Base-by-base conservation (phyloP, 2,329 filamentous ascomycete species). In the Phaeosphaeriaceae sp. region DNA sequence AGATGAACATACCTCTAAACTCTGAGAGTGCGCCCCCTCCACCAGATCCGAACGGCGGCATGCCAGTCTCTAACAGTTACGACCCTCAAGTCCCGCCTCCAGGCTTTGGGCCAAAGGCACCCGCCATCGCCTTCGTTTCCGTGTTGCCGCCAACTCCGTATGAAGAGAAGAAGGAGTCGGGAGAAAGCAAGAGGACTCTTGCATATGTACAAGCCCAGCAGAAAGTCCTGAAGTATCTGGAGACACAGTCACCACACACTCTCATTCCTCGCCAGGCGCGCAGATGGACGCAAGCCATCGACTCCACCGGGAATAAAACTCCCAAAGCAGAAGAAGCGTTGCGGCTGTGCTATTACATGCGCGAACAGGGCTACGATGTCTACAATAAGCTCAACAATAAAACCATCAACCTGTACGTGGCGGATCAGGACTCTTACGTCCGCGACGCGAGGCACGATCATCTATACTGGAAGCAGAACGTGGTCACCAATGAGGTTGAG, bases 331-430 rank as follows among this genome's bases (percentile, higher is more conserved):
- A 56, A 24, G 63, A 73, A 21, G 72, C 68, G 7, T 49, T 73
- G 6, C 56, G 61, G 3, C 53, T 73, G 1, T 73, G 71, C 65
- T 74, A 73, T 62, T 75, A 73, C 54, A 72, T 75, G 70, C 70
- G 72, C 49, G 62, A 59, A 1, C 55, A 62, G 3, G 63, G 65
- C 27, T 68, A 67, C 53, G 62, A 70, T 21, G 69, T 66, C 2
- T 73, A 66, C 42, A 62, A 60, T 2, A 40, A 24, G 27, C 15
- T 71, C 51, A 56, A 53, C 1, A n/a, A 52, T n/a, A 36, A 25
- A 9, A 40, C 41, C 19, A 45, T 73, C 17, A 31, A 21, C 5
- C 51, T 72, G 0, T 67, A 58, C 31, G 31, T 73, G 7, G 64
- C 49, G 10, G 48, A 65, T 27, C 62, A 55, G 27, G 3, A 48